Percentiles rank a stretch among this genome's conserved stretches.
phyloP scores from a whole-genome alignment of 371 early-diverging fungal species.

The Chytridium lagenaria region DNA sequence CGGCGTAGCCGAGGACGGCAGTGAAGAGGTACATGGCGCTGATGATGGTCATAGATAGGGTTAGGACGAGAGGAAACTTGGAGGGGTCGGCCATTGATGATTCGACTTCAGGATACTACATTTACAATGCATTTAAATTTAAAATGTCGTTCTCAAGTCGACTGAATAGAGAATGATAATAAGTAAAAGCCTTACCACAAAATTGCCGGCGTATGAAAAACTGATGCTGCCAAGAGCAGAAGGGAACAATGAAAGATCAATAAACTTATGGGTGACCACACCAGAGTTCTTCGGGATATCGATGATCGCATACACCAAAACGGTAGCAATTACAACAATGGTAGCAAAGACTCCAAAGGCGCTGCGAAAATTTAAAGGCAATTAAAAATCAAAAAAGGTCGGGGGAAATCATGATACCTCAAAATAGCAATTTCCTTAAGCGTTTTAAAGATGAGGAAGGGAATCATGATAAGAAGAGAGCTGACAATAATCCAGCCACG shows the following conservation, averaged over 20 bases:
- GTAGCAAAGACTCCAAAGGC: constrained; percentile 64
- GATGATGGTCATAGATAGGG: constrained; percentile 71
- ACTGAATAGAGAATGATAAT: not conserved
- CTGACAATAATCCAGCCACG: constrained; percentile 70
- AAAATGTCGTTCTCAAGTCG: no score
- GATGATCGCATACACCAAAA: constrained; percentile 45
- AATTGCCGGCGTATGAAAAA: constrained; percentile 62
- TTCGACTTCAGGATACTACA: constrained; percentile 78
- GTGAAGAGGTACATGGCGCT: constrained; percentile 77
- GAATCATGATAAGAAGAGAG: constrained; percentile 69
- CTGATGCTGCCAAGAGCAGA: constrained; percentile 54
- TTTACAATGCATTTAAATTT: not conserved
- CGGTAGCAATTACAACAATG: constrained; percentile 60
- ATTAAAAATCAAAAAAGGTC: constrained; percentile 52
- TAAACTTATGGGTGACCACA: constrained; percentile 38
- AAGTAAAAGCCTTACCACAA: constrained; percentile 35
- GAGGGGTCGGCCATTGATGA: constrained; percentile 80
- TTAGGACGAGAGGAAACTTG: constrained; percentile 73
- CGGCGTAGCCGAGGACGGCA: constrained; percentile 78
- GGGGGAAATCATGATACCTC: constrained; percentile 43
- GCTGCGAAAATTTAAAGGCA: constrained; percentile 30
- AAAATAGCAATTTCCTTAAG: constrained; percentile 76
- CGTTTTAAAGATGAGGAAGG: constrained; percentile 71
- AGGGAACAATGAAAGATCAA: constrained; percentile 42
- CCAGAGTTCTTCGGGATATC: constrained; percentile 42